phyloP scores from a whole-genome alignment of 2,329 filamentous ascomycete genomes.

The Cucurbitaria berberidis region DNA sequence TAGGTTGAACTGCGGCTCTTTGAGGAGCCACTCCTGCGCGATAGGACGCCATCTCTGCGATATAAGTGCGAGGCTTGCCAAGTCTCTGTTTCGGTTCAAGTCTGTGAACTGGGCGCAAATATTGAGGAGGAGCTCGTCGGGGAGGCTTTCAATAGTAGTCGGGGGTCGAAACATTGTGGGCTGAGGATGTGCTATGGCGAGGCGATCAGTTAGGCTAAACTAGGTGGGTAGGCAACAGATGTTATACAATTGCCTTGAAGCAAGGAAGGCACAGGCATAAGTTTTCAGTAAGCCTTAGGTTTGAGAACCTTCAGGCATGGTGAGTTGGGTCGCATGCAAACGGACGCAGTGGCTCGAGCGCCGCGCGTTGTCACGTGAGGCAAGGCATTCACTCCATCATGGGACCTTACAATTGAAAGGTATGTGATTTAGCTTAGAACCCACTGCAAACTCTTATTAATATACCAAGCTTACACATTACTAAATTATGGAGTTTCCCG shows the following conservation, averaged over 20 bases:
- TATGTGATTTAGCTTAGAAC: too few relatives aligned
- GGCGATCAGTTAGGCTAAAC: neutral
- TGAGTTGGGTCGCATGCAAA: neutral
- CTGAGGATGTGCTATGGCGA: neutral
- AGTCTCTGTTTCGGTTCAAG: slow-evolving; percentile 14
- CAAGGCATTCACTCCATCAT: neutral
- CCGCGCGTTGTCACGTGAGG: neutral
- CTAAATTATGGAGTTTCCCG: too few relatives aligned
- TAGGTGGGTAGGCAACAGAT: neutral
- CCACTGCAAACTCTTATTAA: too few relatives aligned
- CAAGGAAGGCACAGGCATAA: too few relatives aligned
- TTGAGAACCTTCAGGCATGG: neutral
- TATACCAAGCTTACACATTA: too few relatives aligned
- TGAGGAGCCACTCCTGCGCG: slow-evolving; percentile 24
- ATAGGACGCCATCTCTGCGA: slow-evolving; percentile 15
- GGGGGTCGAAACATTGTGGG: neutral
- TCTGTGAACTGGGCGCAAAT: slow-evolving; percentile 12
- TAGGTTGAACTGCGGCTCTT: slow-evolving; percentile 22
- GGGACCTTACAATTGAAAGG: too few relatives aligned
- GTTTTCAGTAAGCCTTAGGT: too few relatives aligned
- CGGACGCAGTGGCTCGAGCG: neutral
- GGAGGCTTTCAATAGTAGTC: slow-evolving; percentile 14
- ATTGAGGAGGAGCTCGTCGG: slow-evolving; percentile 21
- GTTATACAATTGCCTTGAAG: too few relatives aligned
- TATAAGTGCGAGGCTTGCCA: slow-evolving; percentile 20